A percentile compares a stretch with the other conserved stretches of the same genome.
Evolutionary conservation across 129 eudicot genomes (phyloP).

Genomic region (Chrysanthemum seticuspe): DNA sequence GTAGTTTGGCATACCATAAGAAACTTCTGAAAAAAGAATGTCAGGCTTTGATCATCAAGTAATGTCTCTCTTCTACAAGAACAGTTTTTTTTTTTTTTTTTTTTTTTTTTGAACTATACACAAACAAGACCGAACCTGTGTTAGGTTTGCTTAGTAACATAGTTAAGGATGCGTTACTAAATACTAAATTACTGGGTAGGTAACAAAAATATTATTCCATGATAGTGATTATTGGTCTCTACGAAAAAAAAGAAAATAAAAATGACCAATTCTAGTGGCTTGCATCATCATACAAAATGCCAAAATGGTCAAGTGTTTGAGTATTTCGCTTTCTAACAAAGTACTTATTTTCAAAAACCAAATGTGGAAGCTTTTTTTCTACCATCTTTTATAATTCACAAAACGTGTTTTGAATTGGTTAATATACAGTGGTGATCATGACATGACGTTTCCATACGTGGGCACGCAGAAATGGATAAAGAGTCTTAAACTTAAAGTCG

Average conservation of each 20-base stretch:
- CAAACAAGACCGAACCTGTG: too few species aligned
- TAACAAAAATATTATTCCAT: too few species aligned
- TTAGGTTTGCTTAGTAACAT: background rate
- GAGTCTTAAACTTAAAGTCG: background rate
- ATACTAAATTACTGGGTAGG: too few species aligned
- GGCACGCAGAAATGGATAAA: background rate
- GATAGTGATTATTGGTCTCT: too few species aligned
- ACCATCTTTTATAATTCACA: background rate
- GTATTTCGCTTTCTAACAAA: too few species aligned
- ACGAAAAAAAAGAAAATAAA: too few species aligned
- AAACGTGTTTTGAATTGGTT: background rate
- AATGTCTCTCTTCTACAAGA: slow-evolving; percentile 7
- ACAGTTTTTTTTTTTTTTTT: too few species aligned
- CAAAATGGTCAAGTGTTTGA: too few species aligned
- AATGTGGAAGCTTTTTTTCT: too few species aligned
- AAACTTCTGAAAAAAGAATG: slow-evolving; percentile 21
- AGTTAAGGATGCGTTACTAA: background rate
- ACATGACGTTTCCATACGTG: background rate
- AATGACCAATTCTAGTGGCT: too few species aligned
- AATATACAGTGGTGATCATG: background rate
- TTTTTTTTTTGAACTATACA: background rate
- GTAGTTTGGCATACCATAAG: slow-evolving; percentile 25
- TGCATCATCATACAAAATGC: too few species aligned
- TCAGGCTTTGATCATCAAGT: slow-evolving; percentile 34
- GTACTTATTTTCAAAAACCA: too few species aligned